phyloP scores from a whole-genome alignment of 257 asterid genomes.

The Osmanthus fragrans region DNA sequence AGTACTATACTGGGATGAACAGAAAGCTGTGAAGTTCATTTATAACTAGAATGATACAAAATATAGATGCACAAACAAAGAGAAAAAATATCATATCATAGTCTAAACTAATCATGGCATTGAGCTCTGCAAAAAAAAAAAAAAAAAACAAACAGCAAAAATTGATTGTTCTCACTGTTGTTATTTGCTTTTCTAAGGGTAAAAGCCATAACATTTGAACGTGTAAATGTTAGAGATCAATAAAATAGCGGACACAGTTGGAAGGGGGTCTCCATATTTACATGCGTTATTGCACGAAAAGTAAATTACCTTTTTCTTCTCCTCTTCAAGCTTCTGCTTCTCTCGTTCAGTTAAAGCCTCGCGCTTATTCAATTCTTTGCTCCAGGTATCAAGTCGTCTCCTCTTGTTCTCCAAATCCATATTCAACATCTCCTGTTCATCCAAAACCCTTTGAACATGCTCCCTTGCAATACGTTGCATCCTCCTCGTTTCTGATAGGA shows the following conservation, averaged over 20 bases:
- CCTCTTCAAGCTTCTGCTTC: conserved; percentile 82
- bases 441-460: conserved; percentile 61
- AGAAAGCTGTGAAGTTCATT: background rate
- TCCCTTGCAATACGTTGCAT: conserved; percentile 75
- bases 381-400: conserved; percentile 68
- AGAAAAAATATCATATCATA: background rate
- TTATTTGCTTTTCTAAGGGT: background rate
- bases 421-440: conserved; percentile 74
- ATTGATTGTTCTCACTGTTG: background rate
- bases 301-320: conserved; percentile 61
- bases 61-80: background rate
- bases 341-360: conserved; percentile 81
- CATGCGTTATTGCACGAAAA: background rate
- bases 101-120: background rate
- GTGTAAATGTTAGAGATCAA: background rate
- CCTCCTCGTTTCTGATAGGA: conserved; percentile 64
- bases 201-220: conserved; percentile 5
- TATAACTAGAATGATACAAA: background rate
- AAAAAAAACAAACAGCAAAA: no score
- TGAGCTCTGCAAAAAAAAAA: background rate
- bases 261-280: background rate
- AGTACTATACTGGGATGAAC: background rate
- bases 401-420: conserved; percentile 65
- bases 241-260: background rate
- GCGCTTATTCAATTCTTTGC: conserved; percentile 76